Conservation (phyloP, 257 asterid species). For the Penstemon davidsonii region DNA sequence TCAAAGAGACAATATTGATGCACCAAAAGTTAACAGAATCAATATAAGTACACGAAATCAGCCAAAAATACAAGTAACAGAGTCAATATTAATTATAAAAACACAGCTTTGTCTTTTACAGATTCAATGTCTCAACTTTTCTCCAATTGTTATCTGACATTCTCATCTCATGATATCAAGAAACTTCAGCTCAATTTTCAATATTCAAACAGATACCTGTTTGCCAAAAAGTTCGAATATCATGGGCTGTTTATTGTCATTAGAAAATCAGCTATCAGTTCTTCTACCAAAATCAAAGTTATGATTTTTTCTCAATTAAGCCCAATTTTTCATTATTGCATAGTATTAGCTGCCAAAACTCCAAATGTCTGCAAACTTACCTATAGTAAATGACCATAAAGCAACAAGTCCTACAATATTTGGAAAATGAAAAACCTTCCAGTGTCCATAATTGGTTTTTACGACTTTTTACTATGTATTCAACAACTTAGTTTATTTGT, state of each 20-base stretch:
- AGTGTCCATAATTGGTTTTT: too few relatives aligned
- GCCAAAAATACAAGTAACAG: constrained; percentile 22
- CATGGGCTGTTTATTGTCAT: too few relatives aligned
- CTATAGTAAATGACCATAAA: background rate
- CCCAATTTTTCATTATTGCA: constrained; percentile 2
- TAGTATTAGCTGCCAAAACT: background rate
- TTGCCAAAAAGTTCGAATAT: too few relatives aligned
- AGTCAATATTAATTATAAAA: background rate
- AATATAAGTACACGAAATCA: constrained; percentile 5
- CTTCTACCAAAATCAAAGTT: background rate
- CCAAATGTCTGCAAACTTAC: constrained; percentile 23
- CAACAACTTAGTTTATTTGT: too few relatives aligned
- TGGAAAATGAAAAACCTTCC: too few relatives aligned
- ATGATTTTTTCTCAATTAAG: background rate
- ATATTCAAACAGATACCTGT: constrained; percentile 11
- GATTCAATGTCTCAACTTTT: constrained; percentile 9
- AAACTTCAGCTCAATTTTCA: background rate
- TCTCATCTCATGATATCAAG: constrained; percentile 9
- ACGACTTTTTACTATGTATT: too few relatives aligned
- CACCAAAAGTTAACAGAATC: background rate
- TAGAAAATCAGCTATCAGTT: too few relatives aligned
- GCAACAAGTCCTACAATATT: background rate
- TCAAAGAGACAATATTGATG: constrained; percentile 11
- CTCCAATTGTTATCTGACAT: background rate
- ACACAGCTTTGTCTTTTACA: background rate